Conservation (phyloP, 1,284 basidiomycete genomes). For the Wallemia mellicola region DNA sequence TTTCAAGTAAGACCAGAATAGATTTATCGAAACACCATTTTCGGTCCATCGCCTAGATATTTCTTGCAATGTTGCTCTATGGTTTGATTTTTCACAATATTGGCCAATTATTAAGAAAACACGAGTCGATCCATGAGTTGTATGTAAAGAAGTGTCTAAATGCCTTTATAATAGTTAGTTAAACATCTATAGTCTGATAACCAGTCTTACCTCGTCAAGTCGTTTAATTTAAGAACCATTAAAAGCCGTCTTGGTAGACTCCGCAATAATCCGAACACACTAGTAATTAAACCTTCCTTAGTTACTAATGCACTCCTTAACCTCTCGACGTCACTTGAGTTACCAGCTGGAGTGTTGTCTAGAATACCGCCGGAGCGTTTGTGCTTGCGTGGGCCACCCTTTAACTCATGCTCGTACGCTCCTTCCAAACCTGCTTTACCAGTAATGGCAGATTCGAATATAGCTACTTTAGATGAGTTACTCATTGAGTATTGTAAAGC, state of each 20-base stretch:
- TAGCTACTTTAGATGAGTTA: constrained; percentile 2
- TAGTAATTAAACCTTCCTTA: constrained; percentile 45
- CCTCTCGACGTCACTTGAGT: constrained; percentile 32
- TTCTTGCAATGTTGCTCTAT: neutral
- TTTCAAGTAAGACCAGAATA: neutral
- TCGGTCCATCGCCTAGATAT: neutral
- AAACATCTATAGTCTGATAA: neutral
- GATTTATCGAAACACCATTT: neutral
- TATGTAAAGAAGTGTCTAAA: constrained; percentile 22
- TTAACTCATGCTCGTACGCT: constrained; percentile 20
- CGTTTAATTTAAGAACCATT: constrained; percentile 63
- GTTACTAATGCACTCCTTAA: constrained; percentile 50
- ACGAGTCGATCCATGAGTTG: constrained; percentile 27
- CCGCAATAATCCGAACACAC: constrained; percentile 55
- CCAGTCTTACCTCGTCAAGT: constrained; percentile 33
- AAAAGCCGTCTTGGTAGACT: constrained; percentile 36
- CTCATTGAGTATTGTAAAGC: constrained; percentile 11
- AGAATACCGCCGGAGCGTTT: constrained; percentile 39
- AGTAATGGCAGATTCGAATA: constrained; percentile 62
- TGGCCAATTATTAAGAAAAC: constrained; percentile 77
- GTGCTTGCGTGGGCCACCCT: constrained; percentile 15
- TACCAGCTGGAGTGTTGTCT: constrained; percentile 28
- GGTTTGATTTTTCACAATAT: constrained; percentile 27
- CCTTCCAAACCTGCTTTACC: constrained; percentile 24
- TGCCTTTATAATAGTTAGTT: constrained; percentile 6